Conservation (phyloP, 306 rosid species). For the Comarum palustre region DNA sequence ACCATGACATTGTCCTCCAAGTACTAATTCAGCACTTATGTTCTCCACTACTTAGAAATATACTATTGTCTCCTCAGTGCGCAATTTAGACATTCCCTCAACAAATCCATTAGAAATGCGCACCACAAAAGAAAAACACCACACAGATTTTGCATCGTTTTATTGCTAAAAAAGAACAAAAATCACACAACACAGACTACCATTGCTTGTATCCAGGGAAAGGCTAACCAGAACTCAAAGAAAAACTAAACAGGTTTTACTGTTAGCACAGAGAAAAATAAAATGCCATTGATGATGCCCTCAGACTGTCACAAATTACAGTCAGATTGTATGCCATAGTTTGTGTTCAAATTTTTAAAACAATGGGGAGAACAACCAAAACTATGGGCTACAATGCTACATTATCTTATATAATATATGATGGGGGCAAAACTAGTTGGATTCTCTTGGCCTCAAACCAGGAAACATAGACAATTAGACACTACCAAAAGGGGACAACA, state of each 20-base stretch:
- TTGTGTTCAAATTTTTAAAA: not conserved
- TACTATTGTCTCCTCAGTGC: slow-evolving; percentile 10
- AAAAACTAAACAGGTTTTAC: slow-evolving; percentile 11
- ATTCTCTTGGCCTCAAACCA: slow-evolving; percentile 56
- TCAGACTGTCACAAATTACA: slow-evolving; percentile 13
- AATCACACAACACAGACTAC: slow-evolving; percentile 1
- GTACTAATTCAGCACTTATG: slow-evolving; percentile 28
- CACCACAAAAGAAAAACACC: not conserved
- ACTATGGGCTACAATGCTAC: slow-evolving; percentile 25
- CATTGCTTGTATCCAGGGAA: slow-evolving; percentile 24
- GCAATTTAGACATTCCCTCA: slow-evolving; percentile 23
- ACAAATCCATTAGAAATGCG: slow-evolving; percentile 25
- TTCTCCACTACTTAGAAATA: slow-evolving; percentile 15
- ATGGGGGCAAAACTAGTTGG: slow-evolving; percentile 25
- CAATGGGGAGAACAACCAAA: slow-evolving; percentile 10
- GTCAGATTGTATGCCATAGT: not conserved
- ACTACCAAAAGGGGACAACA: slow-evolving; percentile 23
- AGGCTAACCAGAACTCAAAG: not conserved
- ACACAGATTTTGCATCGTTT: slow-evolving; percentile 11
- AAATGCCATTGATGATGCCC: slow-evolving; percentile 38
- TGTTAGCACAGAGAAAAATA: slow-evolving; percentile 7
- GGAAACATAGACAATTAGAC: slow-evolving; percentile 47
- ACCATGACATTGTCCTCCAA: slow-evolving; percentile 30
- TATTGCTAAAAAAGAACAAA: slow-evolving; percentile 32
- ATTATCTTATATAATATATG: not conserved